phyloP scores from a whole-genome alignment of 495 filamentous ascomycete genomes.

The Aspergillus egyptiacus region DNA sequence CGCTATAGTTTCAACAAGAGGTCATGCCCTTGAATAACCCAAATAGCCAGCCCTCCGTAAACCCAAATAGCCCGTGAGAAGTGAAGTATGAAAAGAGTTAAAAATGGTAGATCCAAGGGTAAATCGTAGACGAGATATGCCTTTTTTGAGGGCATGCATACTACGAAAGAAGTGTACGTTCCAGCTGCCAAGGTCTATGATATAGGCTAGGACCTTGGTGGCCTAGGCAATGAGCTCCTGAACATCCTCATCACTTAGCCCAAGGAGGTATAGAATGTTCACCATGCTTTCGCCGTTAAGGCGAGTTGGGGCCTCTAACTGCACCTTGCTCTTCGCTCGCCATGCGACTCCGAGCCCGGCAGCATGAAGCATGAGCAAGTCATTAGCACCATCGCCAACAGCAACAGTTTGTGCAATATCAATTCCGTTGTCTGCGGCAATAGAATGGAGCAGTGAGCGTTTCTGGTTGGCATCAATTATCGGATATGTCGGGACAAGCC shows the following conservation, averaged over 20 bases:
- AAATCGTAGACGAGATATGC: too few species aligned
- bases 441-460: conserved; percentile 63
- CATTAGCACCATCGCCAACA: conserved; percentile 92
- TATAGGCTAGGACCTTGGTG: conserved; percentile 10
- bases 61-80: too few species aligned
- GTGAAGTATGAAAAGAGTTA: too few species aligned
- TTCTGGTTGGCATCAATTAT: conserved; percentile 85
- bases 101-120: too few species aligned
- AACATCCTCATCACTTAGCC: conserved; percentile 63
- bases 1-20: too few species aligned
- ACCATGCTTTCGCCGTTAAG: conserved; percentile 73
- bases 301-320: conserved; percentile 74
- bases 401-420: conserved; percentile 71
- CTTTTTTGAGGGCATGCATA: too few species aligned
- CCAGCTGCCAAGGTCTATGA: too few species aligned
- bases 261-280: conserved; percentile 81
- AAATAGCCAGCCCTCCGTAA: too few species aligned
- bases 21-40: too few species aligned
- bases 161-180: too few species aligned
- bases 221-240: conserved; percentile 36
- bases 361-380: conserved; percentile 82
- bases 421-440: conserved; percentile 68
- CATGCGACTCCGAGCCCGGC: conserved; percentile 90
- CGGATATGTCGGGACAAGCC: conserved; percentile 56
- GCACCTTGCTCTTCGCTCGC: conserved; percentile 88